Percentiles rank a stretch among this genome's conserved stretches.
phyloP scores from a whole-genome alignment of 2,329 filamentous ascomycete genomes.

The Fusarium sp. region DNA sequence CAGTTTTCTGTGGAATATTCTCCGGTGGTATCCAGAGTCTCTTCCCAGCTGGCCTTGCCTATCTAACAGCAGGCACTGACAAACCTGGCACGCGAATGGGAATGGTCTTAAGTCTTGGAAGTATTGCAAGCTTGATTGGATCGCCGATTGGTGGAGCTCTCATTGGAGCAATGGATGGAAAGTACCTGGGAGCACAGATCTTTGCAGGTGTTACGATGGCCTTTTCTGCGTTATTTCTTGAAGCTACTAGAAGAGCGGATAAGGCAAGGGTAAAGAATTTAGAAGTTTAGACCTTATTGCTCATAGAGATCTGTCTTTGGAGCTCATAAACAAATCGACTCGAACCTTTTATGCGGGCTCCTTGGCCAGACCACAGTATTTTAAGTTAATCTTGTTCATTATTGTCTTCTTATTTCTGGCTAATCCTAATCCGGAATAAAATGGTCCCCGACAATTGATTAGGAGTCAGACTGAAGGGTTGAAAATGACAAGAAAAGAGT shows the following conservation, averaged over 20 bases:
- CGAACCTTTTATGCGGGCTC: too few species aligned
- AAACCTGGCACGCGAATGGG: constrained; percentile 1
- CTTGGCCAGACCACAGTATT: too few species aligned
- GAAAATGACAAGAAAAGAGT: constrained; percentile 31
- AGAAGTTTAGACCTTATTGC: background rate
- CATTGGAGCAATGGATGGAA: background rate
- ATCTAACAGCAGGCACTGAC: background rate
- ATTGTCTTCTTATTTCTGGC: too few species aligned
- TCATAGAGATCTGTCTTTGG: too few species aligned
- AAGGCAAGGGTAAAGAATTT: fast-evolving
- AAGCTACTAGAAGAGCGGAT: background rate
- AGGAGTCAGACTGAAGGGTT: background rate
- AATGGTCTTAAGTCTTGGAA: constrained; percentile 1
- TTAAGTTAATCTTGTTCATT: too few species aligned
- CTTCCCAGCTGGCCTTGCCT: background rate
- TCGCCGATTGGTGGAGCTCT: background rate
- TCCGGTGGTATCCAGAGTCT: background rate
- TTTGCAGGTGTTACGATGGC: background rate
- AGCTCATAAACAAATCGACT: too few species aligned
- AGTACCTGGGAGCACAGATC: background rate
- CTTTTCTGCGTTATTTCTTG: background rate
- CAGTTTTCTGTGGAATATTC: background rate
- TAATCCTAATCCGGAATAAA: fast-evolving
- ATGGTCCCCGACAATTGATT: background rate
- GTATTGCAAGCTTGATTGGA: background rate